phyloP scores from a whole-genome alignment of 495 filamentous ascomycete species.

The Penicillium silybi region DNA sequence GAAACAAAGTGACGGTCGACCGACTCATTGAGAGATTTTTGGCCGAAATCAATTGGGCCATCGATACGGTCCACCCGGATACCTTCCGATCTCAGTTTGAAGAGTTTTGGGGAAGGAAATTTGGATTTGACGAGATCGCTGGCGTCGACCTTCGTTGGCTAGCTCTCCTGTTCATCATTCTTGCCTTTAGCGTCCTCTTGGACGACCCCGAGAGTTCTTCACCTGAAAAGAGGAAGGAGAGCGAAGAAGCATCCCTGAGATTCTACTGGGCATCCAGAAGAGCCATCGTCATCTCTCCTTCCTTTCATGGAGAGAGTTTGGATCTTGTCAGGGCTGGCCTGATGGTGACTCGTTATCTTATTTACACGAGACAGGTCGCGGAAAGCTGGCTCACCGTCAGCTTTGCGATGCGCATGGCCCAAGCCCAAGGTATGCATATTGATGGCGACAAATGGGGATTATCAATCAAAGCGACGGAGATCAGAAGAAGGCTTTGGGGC shows the following conservation, averaged over 20 bases:
- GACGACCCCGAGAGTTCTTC: conserved; percentile 5
- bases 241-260: conserved; percentile 14
- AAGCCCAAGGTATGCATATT: conserved; percentile 17
- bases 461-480: conserved; percentile 11
- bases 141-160: conserved; percentile 15
- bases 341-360: conserved; percentile 15
- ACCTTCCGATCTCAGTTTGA: conserved; percentile 13
- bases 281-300: conserved; percentile 16
- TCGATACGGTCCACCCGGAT: conserved; percentile 12
- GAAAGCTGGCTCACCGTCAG: conserved; percentile 17
- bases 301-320: conserved; percentile 15
- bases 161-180: conserved; percentile 12
- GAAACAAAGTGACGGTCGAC: conserved; percentile 16
- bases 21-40: conserved; percentile 13
- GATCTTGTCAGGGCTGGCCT: conserved; percentile 16
- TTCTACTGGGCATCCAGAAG: conserved; percentile 16
- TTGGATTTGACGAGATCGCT: conserved; percentile 17
- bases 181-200: conserved; percentile 12
- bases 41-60: conserved; percentile 13
- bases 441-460: conserved; percentile 17
- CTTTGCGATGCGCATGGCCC: conserved; percentile 17
- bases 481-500: conserved; percentile 10
- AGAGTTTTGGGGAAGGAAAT: conserved; percentile 16
- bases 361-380: conserved; percentile 12
- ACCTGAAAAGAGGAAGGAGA: conserved; percentile 13